Conservation (phyloP, 2,329 filamentous ascomycete species). For the Elsinoe fawcettii region DNA sequence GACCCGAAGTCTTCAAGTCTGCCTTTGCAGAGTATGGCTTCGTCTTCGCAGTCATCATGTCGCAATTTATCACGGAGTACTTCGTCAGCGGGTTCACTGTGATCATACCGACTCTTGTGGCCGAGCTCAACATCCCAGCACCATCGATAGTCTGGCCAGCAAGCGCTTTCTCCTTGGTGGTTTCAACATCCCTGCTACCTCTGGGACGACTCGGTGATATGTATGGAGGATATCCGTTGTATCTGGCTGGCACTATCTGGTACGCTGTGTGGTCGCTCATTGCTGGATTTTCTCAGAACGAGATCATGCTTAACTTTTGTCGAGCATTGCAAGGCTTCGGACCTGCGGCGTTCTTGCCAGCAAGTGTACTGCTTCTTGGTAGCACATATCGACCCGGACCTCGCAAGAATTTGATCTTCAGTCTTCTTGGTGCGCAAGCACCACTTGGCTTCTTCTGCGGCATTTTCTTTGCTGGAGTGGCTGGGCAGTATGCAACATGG, state of each 20-base stretch:
- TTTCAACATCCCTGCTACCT: conserved; percentile 28
- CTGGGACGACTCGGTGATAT: conserved; percentile 31
- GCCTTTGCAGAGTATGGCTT: conserved; percentile 28
- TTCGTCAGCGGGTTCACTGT: conserved; percentile 32
- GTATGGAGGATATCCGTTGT: conserved; percentile 30
- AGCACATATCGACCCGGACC: conserved; percentile 27
- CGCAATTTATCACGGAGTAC: conserved; percentile 32
- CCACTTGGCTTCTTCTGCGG: conserved; percentile 32
- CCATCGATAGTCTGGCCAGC: conserved; percentile 30
- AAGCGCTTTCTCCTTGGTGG: conserved; percentile 28
- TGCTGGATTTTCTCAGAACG: conserved; percentile 25
- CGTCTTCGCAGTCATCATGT: conserved; percentile 31
- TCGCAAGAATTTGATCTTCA: conserved; percentile 29
- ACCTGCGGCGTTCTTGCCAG: conserved; percentile 30
- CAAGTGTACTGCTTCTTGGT: conserved; percentile 29
- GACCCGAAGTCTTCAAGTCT: conserved; percentile 17
- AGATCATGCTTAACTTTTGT: conserved; percentile 26
- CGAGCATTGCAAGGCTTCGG: conserved; percentile 33
- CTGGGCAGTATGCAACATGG: conserved; percentile 22
- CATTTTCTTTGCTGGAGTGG: conserved; percentile 27
- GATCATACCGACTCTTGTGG: conserved; percentile 26
- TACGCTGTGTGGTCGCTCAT: conserved; percentile 29
- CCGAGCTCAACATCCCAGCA: conserved; percentile 11
- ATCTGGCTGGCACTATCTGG: conserved; percentile 31
- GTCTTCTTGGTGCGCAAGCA: conserved; percentile 31